A percentile compares a stretch with the other conserved stretches of the same genome.
Evolutionary conservation across 805 yeast species (phyloP).

Genomic region (Pichia paraexigua): DNA sequence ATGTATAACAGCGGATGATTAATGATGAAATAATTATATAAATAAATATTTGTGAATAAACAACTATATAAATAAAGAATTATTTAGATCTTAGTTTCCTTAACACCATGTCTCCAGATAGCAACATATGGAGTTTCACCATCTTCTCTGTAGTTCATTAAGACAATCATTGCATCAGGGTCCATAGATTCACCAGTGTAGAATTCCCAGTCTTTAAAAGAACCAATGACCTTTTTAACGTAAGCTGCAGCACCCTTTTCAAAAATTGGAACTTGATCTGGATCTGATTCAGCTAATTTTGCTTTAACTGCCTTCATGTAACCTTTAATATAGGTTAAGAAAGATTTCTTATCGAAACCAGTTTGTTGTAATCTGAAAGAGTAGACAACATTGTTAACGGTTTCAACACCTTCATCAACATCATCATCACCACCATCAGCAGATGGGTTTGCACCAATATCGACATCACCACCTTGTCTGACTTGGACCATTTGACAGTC

Average conservation of each 20-base stretch:
- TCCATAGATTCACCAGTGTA: slow-evolving; percentile 99
- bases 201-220: slow-evolving; percentile 99
- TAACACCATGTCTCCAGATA: slow-evolving; percentile 98
- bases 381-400: slow-evolving; percentile 97
- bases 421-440: slow-evolving; percentile 91
- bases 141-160: slow-evolving; percentile 99
- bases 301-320: slow-evolving; percentile 97
- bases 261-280: slow-evolving; percentile 79
- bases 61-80: not conserved
- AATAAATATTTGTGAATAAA: not conserved
- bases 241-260: slow-evolving; percentile 97
- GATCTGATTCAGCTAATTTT: slow-evolving; percentile 78
- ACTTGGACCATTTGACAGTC: slow-evolving; percentile 90
- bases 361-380: slow-evolving; percentile 97
- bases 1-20: not conserved
- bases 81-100: slow-evolving; percentile 76
- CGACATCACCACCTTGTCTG: slow-evolving; percentile 79
- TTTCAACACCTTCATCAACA: slow-evolving; percentile 75
- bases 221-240: slow-evolving; percentile 91
- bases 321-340: slow-evolving; percentile 93
- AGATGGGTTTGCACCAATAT: slow-evolving; percentile 99
- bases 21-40: not conserved
- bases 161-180: slow-evolving; percentile 98
- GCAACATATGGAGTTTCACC: slow-evolving; percentile 97
- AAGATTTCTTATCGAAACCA: slow-evolving; percentile 95